Conservation (phyloP, 2,329 filamentous ascomycete genomes). For the Cladobotryum protrusum region DNA sequence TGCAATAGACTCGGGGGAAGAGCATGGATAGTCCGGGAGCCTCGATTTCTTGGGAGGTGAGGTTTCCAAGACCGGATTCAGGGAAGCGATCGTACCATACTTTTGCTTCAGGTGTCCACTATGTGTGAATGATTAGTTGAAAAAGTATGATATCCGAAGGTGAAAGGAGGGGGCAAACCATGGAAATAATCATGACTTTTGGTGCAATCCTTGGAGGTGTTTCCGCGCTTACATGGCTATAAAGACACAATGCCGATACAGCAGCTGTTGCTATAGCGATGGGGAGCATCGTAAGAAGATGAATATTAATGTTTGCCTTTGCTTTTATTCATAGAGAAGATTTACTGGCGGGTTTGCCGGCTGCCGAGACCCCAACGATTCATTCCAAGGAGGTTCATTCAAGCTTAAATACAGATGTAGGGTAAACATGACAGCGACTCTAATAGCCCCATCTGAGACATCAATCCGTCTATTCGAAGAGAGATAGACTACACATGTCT, state of each 20-base stretch:
- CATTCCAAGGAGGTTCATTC: neutral
- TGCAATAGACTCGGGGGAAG: constrained; percentile 61
- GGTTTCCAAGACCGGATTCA: constrained; percentile 41
- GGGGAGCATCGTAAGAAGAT: neutral
- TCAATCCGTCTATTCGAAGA: neutral
- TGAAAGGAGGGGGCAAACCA: constrained; percentile 39
- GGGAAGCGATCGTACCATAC: constrained; percentile 53
- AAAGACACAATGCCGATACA: neutral
- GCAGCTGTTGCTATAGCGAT: neutral
- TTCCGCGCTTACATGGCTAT: neutral
- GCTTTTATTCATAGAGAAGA: neutral
- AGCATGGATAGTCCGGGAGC: constrained; percentile 59
- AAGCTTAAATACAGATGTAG: constrained; percentile 6
- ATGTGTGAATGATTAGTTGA: constrained; percentile 2
- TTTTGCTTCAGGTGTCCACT: constrained; percentile 58
- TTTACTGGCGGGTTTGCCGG: too few relatives aligned
- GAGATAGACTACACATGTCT: neutral
- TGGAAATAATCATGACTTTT: constrained; percentile 57
- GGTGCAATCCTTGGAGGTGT: constrained; percentile 35
- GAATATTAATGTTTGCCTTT: neutral
- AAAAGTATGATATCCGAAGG: neutral
- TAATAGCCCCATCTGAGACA: too few relatives aligned
- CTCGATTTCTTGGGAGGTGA: constrained; percentile 51
- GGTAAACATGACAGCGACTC: neutral
- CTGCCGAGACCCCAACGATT: too few relatives aligned